Percentiles rank a stretch among this genome's conserved stretches.
Evolutionary conservation across 257 asterid genomes (phyloP).

Genomic region (Scutellaria minor): DNA sequence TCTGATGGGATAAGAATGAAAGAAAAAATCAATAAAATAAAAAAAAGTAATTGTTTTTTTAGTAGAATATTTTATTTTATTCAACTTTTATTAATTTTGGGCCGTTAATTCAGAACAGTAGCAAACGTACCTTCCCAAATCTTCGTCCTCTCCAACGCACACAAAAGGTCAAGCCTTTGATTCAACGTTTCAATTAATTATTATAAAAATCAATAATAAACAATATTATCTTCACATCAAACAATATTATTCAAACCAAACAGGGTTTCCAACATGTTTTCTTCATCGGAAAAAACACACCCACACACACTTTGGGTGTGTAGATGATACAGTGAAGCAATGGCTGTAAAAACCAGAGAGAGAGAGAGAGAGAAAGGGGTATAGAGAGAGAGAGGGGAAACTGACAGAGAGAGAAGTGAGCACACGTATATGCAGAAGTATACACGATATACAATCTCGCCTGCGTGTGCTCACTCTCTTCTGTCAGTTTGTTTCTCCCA

Average conservation of each 20-base stretch:
- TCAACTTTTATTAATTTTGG: not conserved
- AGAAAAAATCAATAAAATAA: not conserved
- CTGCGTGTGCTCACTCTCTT: slow-evolving; percentile 68
- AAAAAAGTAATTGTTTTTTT: too few relatives aligned
- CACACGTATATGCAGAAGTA: slow-evolving; percentile 44
- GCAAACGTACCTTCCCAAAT: slow-evolving; percentile 46
- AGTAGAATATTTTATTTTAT: not conserved
- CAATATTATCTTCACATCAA: not conserved
- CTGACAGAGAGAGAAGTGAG: slow-evolving; percentile 50
- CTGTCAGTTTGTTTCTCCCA: slow-evolving; percentile 48
- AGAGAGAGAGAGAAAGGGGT: not conserved
- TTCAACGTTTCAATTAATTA: not conserved
- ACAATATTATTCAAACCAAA: not conserved
- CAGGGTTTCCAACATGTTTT: not conserved
- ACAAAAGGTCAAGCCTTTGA: slow-evolving; percentile 46
- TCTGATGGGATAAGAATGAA: not conserved
- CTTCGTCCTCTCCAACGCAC: slow-evolving; percentile 32
- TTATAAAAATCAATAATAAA: not conserved
- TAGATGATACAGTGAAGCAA: slow-evolving; percentile 1
- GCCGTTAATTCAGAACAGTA: slow-evolving; percentile 37
- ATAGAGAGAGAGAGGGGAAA: not conserved
- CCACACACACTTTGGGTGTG: not conserved
- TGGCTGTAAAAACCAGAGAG: not conserved
- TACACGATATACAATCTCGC: slow-evolving; percentile 43
- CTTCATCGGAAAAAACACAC: not conserved